These are phyloP conservation scores for Hippophae rhamnoides DNA, from an alignment of 306 rosid genomes.

Conservation along the genomic window DNA sequence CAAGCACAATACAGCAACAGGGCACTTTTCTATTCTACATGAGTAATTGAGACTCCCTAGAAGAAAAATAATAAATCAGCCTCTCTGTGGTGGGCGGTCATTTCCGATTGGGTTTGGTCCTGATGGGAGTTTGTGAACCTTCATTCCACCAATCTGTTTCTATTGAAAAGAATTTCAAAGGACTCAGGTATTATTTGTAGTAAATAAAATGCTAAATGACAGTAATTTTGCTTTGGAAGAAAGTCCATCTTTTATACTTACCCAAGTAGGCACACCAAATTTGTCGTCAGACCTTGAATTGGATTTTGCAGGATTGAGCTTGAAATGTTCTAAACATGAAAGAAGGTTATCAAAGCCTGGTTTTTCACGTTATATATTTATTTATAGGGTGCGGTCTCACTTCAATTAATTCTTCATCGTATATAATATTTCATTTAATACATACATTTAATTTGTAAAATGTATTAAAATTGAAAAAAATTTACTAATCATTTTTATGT, in stretches of 20 bases:
- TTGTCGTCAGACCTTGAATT: slow-evolving; percentile 25
- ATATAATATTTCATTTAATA: too few species aligned
- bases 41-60: slow-evolving; percentile 14
- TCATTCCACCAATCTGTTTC: slow-evolving; percentile 46
- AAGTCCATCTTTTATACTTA: slow-evolving; percentile 8
- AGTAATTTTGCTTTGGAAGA: slow-evolving; percentile 1
- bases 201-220: not conserved
- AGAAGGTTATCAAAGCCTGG: too few species aligned
- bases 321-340: slow-evolving; percentile 19
- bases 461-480: too few species aligned
- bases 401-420: too few species aligned
- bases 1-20: slow-evolving; percentile 26
- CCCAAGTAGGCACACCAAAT: slow-evolving; percentile 35
- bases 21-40: slow-evolving; percentile 20
- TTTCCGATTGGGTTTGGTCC: slow-evolving; percentile 83
- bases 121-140: slow-evolving; percentile 47
- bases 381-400: too few species aligned
- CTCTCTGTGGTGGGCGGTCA: slow-evolving; percentile 54
- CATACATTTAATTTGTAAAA: too few species aligned
- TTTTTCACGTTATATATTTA: too few species aligned
- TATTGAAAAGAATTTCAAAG: slow-evolving; percentile 1
- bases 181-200: not conserved
- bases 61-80: slow-evolving; percentile 22
- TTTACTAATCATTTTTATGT: too few species aligned
- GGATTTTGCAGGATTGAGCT: slow-evolving; percentile 30